Percentiles rank a stretch among this genome's conserved stretches.
Conservation (phyloP, 257 asterid genomes). For the Striga asiatica region DNA sequence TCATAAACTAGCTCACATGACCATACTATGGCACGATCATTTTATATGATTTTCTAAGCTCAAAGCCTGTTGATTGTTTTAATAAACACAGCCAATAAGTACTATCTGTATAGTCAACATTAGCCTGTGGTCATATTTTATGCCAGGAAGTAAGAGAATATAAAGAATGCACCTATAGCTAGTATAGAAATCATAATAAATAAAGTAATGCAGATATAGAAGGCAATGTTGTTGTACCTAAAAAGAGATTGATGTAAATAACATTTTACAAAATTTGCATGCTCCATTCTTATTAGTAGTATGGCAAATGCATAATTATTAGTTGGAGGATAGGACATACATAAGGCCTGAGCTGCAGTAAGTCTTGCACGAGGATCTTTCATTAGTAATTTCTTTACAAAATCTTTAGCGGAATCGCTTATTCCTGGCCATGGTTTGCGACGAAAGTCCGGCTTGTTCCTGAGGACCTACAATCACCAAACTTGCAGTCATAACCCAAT, state of each 20-base stretch:
- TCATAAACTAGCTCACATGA: too few relatives aligned
- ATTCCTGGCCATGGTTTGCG: constrained; percentile 98
- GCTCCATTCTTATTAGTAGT: too few relatives aligned
- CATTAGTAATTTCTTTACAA: constrained; percentile 78
- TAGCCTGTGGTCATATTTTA: background rate
- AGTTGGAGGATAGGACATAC: constrained; percentile 35
- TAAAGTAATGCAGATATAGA: background rate
- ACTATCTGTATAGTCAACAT: background rate
- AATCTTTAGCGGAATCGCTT: constrained; percentile 87
- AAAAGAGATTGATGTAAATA: too few relatives aligned
- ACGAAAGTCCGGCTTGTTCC: constrained; percentile 90
- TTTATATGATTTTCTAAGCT: too few relatives aligned
- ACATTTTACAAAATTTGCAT: too few relatives aligned
- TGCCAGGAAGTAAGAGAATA: background rate
- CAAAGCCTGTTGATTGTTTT: too few relatives aligned
- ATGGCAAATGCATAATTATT: background rate
- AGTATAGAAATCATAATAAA: too few relatives aligned
- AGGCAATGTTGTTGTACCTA: background rate
- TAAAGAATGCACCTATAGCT: background rate
- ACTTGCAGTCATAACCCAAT: constrained; percentile 16
- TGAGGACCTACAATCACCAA: constrained; percentile 45
- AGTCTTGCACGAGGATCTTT: constrained; percentile 96
- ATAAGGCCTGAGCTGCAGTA: constrained; percentile 96
- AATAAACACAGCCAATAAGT: too few relatives aligned
- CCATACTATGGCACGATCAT: too few relatives aligned